Conservation (phyloP, 2,329 filamentous ascomycete genomes). For the Ceratocystis cacaofunesta region DNA sequence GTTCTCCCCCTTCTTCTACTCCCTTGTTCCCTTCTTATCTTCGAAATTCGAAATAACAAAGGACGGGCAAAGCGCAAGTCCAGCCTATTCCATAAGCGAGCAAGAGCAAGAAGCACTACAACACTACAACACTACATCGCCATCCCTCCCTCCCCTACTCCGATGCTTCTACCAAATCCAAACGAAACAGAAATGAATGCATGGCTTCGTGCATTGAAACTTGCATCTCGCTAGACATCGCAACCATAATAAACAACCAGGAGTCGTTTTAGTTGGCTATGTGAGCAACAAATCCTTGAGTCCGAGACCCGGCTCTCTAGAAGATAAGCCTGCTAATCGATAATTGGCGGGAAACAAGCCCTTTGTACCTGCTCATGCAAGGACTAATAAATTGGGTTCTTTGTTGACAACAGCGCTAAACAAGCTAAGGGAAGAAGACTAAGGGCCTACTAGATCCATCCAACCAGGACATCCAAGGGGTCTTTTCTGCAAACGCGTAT, state of each 20-base stretch:
- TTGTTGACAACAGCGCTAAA: background rate
- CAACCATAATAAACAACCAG: no score
- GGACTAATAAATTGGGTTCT: background rate
- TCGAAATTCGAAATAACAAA: background rate
- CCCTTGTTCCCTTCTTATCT: background rate
- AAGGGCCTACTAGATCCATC: background rate
- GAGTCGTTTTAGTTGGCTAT: no score
- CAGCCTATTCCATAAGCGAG: background rate
- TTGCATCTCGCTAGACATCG: background rate
- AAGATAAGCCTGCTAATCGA: background rate
- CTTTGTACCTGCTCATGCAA: background rate
- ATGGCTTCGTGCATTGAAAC: background rate
- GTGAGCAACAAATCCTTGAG: no score
- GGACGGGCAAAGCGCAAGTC: background rate
- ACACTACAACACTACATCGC: background rate
- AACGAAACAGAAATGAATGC: background rate
- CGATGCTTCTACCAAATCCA: background rate
- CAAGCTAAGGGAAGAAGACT: background rate
- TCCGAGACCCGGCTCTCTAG: no score
- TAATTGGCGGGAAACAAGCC: background rate
- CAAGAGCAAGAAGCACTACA: background rate
- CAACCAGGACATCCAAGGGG: background rate
- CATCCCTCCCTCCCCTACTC: background rate
- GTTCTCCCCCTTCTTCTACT: background rate
- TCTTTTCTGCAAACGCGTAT: background rate